phyloP scores from a whole-genome alignment of 768 basidiomycete genomes.

The Russula abietina region DNA sequence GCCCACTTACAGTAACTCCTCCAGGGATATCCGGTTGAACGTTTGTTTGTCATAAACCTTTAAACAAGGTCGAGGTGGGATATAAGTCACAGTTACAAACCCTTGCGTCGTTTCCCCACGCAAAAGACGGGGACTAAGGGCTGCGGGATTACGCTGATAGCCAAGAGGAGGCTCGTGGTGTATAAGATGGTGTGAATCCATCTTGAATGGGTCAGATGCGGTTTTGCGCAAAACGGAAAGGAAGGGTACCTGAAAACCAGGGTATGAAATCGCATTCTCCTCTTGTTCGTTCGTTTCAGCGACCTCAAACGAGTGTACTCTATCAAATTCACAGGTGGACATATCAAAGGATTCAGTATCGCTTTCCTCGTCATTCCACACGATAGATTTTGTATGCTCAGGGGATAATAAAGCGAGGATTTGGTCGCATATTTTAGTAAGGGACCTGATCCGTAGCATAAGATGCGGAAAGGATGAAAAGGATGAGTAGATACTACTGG shows the following conservation, averaged over 20 bases:
- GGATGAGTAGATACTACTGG: constrained; percentile 25
- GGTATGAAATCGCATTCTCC: constrained; percentile 40
- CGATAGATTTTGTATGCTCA: constrained; percentile 40
- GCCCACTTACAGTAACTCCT: constrained; percentile 5
- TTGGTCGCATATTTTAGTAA: constrained; percentile 45
- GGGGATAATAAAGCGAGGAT: constrained; percentile 45
- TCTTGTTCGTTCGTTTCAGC: constrained; percentile 51
- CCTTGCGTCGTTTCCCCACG: constrained; percentile 25
- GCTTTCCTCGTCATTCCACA: constrained; percentile 38
- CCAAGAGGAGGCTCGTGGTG: background rate
- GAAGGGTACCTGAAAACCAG: constrained; percentile 42
- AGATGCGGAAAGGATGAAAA: background rate
- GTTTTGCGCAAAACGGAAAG: too few relatives aligned
- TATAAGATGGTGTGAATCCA: background rate
- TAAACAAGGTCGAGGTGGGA: background rate
- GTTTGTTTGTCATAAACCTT: background rate
- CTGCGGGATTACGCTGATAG: background rate
- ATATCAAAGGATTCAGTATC: constrained; percentile 30
- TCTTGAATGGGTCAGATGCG: background rate
- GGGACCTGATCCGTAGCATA: background rate
- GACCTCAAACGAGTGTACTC: constrained; percentile 51
- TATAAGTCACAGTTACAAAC: constrained; percentile 8
- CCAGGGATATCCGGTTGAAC: background rate
- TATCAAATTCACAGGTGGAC: constrained; percentile 39
- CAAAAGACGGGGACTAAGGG: constrained; percentile 9